Base-by-base conservation (phyloP, 108 stramenopile species). In the Seminavis robusta region DNA sequence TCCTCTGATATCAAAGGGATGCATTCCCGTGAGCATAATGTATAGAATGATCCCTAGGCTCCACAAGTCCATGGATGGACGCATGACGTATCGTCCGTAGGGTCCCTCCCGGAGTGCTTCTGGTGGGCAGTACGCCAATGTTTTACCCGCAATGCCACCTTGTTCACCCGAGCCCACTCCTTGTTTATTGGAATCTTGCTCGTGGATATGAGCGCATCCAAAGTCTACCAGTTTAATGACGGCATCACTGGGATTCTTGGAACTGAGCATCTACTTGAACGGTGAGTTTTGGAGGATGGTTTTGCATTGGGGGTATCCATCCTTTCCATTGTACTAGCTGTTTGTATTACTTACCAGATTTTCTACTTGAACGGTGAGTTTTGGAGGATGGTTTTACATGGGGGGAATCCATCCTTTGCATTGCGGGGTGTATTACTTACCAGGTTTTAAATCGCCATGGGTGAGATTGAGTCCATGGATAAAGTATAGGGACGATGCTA, bases 381-480 rank as follows among this genome's bases (percentile, higher is more conserved):
- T n/a, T n/a, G n/a, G n/a, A n/a, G n/a, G n/a, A n/a, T n/a, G n/a
- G n/a, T n/a, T n/a, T n/a, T n/a, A n/a, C n/a, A n/a, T n/a, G n/a
- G n/a, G n/a, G n/a, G n/a, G n/a, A n/a, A n/a, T n/a, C n/a, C n/a
- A n/a, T n/a, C n/a, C n/a, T n/a, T n/a, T n/a, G n/a, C n/a, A n/a
- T n/a, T n/a, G n/a, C n/a, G n/a, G n/a, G n/a, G n/a, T n/a, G n/a
- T n/a, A n/a, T n/a, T n/a, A n/a, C n/a, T n/a, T n/a, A n/a, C n/a
- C n/a, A n/a, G n/a, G n/a, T n/a, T 94, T 94, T 54, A 94, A 64
- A 69, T 94, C 92, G 36, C 81, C 87, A 51, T 92, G 90, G 1
- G 88, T 80, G 21, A 88, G 54, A 1, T 84, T 84, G 34, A 84
- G 85, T 8, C 84, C 84, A 59, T 92, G 91, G 23, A 92, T 40